Conservation (phyloP, 495 filamentous ascomycete genomes). For the Trichoderma orchidacearum region DNA sequence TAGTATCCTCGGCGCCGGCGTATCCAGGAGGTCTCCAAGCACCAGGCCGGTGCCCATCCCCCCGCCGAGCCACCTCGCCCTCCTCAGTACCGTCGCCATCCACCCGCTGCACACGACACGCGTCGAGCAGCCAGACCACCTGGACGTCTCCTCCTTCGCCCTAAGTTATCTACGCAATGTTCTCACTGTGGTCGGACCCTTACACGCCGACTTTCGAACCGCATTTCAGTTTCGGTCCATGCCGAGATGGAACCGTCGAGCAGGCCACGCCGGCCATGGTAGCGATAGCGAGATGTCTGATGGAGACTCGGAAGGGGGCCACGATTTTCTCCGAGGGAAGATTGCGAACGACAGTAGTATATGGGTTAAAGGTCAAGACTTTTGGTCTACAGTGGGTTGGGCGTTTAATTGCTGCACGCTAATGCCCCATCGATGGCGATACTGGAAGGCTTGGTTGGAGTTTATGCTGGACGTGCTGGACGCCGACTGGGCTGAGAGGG, state of each 20-base stretch:
- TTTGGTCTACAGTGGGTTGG: slow-evolving; percentile 88
- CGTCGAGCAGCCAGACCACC: slow-evolving; percentile 16
- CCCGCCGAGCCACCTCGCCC: slow-evolving; percentile 47
- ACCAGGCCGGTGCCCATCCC: slow-evolving; percentile 28
- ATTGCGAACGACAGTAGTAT: slow-evolving; percentile 52
- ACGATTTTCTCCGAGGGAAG: slow-evolving; percentile 32
- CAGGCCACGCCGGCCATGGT: neutral
- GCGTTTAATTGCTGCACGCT: slow-evolving; percentile 77
- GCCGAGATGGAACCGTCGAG: neutral
- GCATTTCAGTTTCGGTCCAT: slow-evolving; percentile 16
- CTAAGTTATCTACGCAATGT: slow-evolving; percentile 25
- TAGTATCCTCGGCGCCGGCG: slow-evolving; percentile 45
- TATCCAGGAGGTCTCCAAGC: slow-evolving; percentile 11
- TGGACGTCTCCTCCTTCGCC: slow-evolving; percentile 22
- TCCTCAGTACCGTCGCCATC: slow-evolving; percentile 53
- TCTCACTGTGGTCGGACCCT: slow-evolving; percentile 22
- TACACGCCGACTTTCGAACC: slow-evolving; percentile 25
- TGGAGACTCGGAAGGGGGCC: slow-evolving; percentile 19
- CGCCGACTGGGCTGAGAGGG: slow-evolving; percentile 54
- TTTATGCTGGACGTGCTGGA: slow-evolving; percentile 69
- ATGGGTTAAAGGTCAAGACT: slow-evolving; percentile 62
- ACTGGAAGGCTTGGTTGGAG: slow-evolving; percentile 72
- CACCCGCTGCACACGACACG: slow-evolving; percentile 53
- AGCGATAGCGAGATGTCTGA: slow-evolving; percentile 10
- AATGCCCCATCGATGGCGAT: slow-evolving; percentile 58